These are phyloP conservation scores for Mycena crocata DNA, from an alignment of 768 basidiomycete genomes.

Conservation along the genomic window DNA sequence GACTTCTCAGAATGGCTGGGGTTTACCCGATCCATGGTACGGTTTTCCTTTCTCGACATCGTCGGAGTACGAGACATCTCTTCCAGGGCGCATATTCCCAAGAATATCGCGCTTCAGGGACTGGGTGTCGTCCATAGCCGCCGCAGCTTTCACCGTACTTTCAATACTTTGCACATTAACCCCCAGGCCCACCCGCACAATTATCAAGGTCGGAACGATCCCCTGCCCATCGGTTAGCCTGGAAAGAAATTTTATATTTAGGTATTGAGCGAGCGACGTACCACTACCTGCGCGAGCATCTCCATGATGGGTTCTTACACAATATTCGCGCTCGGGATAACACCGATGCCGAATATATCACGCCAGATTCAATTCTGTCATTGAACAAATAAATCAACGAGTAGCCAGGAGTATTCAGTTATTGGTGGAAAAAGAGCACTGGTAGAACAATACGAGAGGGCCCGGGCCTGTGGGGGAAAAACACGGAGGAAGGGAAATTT, in stretches of 20 bases:
- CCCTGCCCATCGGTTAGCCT: constrained; percentile 36
- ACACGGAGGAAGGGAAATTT: no score
- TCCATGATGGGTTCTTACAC: constrained; percentile 17
- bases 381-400: no score
- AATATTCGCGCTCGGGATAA: constrained; percentile 15
- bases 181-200: constrained; percentile 46
- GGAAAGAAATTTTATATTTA: background rate
- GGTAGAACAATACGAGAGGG: background rate
- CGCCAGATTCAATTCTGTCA: constrained; percentile 45
- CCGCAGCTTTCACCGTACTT: background rate
- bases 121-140: background rate
- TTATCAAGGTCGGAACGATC: constrained; percentile 47
- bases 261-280: constrained; percentile 14
- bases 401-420: no score
- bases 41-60: background rate
- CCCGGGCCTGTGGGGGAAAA: no score
- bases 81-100: background rate
- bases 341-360: constrained; percentile 45
- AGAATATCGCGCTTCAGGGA: background rate
- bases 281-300: constrained; percentile 45
- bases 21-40: no score
- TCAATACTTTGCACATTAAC: constrained; percentile 18
- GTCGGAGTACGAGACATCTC: background rate
- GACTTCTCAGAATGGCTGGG: no score
- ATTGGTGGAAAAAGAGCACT: background rate